Evolutionary conservation across 1,284 basidiomycete genomes (phyloP).

Genomic region (Rhodofomes roseus): DNA sequence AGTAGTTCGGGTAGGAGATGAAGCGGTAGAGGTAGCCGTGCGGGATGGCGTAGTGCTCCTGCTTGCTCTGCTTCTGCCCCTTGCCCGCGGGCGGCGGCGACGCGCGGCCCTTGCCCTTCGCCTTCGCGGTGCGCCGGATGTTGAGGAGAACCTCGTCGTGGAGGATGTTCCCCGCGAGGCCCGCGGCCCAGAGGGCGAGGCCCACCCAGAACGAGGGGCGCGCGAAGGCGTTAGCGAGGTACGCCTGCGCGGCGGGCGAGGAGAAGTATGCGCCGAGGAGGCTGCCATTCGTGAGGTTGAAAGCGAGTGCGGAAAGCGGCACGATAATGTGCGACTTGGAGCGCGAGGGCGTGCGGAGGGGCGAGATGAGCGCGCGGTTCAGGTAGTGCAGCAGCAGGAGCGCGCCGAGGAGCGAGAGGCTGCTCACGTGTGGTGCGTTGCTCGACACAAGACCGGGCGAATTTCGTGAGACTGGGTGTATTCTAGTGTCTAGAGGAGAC

Average conservation of each 20-base stretch:
- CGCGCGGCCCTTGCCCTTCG: slow-evolving; percentile 31
- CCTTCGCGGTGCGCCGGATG: slow-evolving; percentile 48
- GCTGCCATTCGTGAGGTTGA: slow-evolving; percentile 75
- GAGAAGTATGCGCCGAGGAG: slow-evolving; percentile 70
- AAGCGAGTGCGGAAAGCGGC: slow-evolving; percentile 50
- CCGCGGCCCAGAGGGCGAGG: slow-evolving; percentile 61
- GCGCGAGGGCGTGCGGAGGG: slow-evolving; percentile 78
- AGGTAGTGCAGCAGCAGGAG: slow-evolving; percentile 78
- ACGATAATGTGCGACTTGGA: slow-evolving; percentile 75
- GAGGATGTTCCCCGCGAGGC: slow-evolving; percentile 75
- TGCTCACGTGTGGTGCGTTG: too few species aligned
- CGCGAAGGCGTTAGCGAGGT: slow-evolving; percentile 32
- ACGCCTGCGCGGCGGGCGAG: slow-evolving; percentile 43
- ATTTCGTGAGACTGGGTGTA: too few species aligned
- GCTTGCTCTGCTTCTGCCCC: slow-evolving; percentile 20
- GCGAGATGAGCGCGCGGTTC: slow-evolving; percentile 81
- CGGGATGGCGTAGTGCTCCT: slow-evolving; percentile 76
- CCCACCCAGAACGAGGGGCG: slow-evolving; percentile 60
- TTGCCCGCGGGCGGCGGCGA: slow-evolving; percentile 5
- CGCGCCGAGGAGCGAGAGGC: slow-evolving; percentile 55
- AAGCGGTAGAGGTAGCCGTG: slow-evolving; percentile 74
- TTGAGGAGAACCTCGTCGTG: slow-evolving; percentile 89
- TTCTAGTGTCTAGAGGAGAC: too few species aligned
- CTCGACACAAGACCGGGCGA: too few species aligned
- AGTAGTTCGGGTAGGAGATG: slow-evolving; percentile 89